phyloP scores from a whole-genome alignment of 225 moss, liverwort and hornwort species.

The Thuidium tamariscinum region DNA sequence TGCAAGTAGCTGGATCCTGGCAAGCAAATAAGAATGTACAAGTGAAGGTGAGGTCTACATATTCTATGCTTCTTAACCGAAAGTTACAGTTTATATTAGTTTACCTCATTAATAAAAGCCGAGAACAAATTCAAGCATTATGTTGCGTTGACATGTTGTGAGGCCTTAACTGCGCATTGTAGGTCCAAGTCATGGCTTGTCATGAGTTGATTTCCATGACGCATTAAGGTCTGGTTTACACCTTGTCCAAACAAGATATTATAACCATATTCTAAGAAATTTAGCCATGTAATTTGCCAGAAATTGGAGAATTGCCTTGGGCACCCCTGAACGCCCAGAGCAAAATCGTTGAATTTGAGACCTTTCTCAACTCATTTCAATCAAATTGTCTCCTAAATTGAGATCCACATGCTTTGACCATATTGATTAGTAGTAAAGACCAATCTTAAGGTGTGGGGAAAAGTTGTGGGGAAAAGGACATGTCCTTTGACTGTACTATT shows the following conservation, averaged over 20 bases:
- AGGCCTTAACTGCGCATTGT: not conserved
- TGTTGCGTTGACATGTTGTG: not conserved
- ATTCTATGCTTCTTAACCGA: not conserved
- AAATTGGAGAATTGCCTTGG: not conserved
- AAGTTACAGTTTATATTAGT: not conserved
- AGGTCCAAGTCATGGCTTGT: not conserved
- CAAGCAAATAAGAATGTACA: slow-evolving; percentile 90
- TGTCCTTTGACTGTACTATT: too few species aligned
- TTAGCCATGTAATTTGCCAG: not conserved
- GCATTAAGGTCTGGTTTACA: not conserved
- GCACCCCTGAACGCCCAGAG: too few species aligned
- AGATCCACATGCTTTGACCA: too few species aligned
- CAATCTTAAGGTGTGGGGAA: too few species aligned
- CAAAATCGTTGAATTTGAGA: too few species aligned
- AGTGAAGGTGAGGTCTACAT: slow-evolving; percentile 48
- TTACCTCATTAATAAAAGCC: not conserved
- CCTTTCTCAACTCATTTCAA: too few species aligned
- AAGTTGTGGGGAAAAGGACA: too few species aligned
- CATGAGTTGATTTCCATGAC: not conserved
- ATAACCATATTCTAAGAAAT: not conserved
- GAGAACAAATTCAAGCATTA: not conserved
- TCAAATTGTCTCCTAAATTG: too few species aligned
- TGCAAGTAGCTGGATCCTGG: slow-evolving; percentile 92
- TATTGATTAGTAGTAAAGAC: too few species aligned
- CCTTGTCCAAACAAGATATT: not conserved